Conservation (phyloP, 306 rosid species). For the Hylodesmum podocarpum region DNA sequence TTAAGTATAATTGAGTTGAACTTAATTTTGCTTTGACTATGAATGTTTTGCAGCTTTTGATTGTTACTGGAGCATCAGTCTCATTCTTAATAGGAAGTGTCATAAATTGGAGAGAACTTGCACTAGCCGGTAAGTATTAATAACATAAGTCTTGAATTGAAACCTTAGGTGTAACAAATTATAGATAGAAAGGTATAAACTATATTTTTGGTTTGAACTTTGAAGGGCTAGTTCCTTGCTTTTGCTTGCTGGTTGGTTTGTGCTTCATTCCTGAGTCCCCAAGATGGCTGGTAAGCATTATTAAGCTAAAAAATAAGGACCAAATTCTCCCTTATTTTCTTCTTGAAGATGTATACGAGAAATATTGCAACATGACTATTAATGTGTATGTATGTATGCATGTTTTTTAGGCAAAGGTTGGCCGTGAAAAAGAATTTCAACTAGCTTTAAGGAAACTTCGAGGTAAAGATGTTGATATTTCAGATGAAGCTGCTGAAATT, state of each 20-base stretch:
- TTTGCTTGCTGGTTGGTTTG: constrained; percentile 63
- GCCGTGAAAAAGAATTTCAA: constrained; percentile 54
- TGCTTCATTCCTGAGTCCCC: constrained; percentile 86
- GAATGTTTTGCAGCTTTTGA: constrained; percentile 53
- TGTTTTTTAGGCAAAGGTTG: constrained; percentile 74
- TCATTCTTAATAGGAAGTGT: constrained; percentile 66
- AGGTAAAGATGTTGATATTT: constrained; percentile 54
- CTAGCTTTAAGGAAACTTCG: constrained; percentile 61
- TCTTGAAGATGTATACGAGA: neutral
- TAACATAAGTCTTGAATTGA: constrained; percentile 6
- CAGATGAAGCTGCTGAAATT: constrained; percentile 71
- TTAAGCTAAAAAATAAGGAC: constrained; percentile 3
- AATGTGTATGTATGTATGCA: too few relatives aligned
- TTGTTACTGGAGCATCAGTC: constrained; percentile 63
- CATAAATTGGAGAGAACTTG: constrained; percentile 60
- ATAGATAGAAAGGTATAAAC: constrained; percentile 9
- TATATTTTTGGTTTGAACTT: constrained; percentile 31
- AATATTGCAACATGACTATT: neutral
- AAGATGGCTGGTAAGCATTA: constrained; percentile 77
- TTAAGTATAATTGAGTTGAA: neutral
- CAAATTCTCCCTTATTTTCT: constrained; percentile 1
- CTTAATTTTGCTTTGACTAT: neutral
- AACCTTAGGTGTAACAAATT: neutral
- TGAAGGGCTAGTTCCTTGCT: constrained; percentile 72
- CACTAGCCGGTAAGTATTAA: constrained; percentile 53